Conservation (phyloP, 2,329 filamentous ascomycete genomes). For the Ceratocystis eucalypticola region DNA sequence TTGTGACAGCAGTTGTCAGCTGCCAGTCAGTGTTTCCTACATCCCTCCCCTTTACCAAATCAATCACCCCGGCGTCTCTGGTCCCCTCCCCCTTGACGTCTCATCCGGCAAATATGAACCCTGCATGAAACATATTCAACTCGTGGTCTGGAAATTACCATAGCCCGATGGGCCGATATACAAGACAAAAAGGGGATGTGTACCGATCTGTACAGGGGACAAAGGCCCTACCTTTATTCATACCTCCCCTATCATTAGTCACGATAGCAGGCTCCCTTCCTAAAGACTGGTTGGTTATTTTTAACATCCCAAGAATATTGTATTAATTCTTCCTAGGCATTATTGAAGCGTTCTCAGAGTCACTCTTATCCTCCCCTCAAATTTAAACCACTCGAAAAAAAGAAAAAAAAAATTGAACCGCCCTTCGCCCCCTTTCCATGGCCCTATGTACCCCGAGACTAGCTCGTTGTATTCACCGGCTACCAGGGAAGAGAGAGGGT, state of each 20-base stretch:
- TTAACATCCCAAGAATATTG: neutral
- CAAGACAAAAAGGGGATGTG: too few species aligned
- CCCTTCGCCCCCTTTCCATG: neutral
- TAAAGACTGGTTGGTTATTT: neutral
- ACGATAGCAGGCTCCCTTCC: neutral
- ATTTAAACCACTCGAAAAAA: neutral
- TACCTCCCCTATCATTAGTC: neutral
- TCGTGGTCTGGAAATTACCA: neutral
- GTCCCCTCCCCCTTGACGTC: neutral
- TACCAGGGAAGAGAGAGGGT: neutral
- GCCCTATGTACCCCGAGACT: neutral
- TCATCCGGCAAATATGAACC: neutral
- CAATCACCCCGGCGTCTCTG: neutral
- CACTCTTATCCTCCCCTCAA: neutral
- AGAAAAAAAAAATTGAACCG: neutral
- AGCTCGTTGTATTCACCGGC: neutral
- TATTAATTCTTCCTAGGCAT: neutral
- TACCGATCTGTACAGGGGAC: neutral
- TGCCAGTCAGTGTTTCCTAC: neutral
- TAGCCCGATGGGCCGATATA: neutral
- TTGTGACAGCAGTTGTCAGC: neutral
- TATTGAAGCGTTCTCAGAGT: constrained; percentile 2
- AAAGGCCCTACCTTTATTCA: too few species aligned
- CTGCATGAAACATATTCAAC: neutral
- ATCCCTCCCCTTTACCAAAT: neutral